Evolutionary conservation across 2,329 filamentous ascomycete species (phyloP), one percentile per base, ranked within the genome.

Genomic region (Sarocladiaceae sp.): DNA sequence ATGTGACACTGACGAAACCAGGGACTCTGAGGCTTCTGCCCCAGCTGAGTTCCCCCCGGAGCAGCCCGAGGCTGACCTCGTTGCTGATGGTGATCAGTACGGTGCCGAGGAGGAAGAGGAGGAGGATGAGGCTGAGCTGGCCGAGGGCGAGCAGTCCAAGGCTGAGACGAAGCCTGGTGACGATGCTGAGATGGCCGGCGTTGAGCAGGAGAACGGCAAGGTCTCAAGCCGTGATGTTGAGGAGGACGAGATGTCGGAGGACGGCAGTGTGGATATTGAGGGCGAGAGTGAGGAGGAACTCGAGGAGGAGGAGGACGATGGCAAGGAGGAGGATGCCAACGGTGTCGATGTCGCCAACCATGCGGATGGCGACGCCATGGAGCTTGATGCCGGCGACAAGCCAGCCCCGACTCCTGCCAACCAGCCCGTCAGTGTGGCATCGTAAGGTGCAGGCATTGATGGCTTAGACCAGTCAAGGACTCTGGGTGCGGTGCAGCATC

Each of bases 1-100:
- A 33, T 9, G 15, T n/a, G 4, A 21, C 20, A 33, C 41, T 52
- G 39, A 52, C 23, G n/a, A 1, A 3, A 11, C n/a, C 51, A 96
- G 90, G 90, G 93, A 98, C 61, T 93, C 88, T n/a, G 93, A 98
- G 60, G 91, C 90, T 53, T 93, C 89, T 62, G 93, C 93, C 23
- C 93, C 93, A 2, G 83, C 93, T 51, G 91, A 98, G 67, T 98
- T 88, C 64, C 93, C 93, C 23, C 94, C 93, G 49, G 93, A 98
- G 64, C 93, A 98, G 69, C 93, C 93, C 33, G 93, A 98, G 64
- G 93, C 90, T 44, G 94, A 98, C 59, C 76, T 84, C 34, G 76
- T 79, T 43, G 85, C 85, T 33, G 91, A 96, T 55, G 93, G 95
- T 55, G 84, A 86, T 20, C 80, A 85, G 53, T 98, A 98, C 59